Conservation (phyloP, 1,284 basidiomycete species). For the Anthracocystis walkeri region DNA sequence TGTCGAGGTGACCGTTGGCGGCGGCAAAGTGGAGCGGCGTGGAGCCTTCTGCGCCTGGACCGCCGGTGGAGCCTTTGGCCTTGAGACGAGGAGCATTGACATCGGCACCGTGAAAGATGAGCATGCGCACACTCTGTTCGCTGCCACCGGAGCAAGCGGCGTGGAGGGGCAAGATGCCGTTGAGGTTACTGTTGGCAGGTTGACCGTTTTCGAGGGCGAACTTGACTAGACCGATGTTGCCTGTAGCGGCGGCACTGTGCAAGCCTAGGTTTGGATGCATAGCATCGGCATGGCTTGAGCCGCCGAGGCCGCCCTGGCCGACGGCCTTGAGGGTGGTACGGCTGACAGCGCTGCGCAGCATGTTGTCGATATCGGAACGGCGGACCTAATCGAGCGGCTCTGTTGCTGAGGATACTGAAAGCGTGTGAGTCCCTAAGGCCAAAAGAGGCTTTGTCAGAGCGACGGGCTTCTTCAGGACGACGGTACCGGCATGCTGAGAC, state of each 20-base stretch:
- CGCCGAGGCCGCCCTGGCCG: constrained; percentile 37
- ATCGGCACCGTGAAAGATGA: constrained; percentile 64
- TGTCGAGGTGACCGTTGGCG: constrained; percentile 62
- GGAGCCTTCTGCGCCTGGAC: constrained; percentile 62
- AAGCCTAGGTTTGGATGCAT: constrained; percentile 60
- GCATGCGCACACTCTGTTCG: constrained; percentile 54
- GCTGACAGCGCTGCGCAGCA: constrained; percentile 48
- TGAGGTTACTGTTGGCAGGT: constrained; percentile 55
- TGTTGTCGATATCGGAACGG: constrained; percentile 6
- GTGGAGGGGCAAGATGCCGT: constrained; percentile 66
- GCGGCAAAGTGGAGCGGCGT: constrained; percentile 68
- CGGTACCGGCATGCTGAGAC: constrained; percentile 16
- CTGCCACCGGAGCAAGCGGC: constrained; percentile 63
- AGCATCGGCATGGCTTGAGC: constrained; percentile 23
- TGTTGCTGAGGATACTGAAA: not conserved
- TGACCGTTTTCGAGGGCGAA: constrained; percentile 67
- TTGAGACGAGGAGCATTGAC: constrained; percentile 55
- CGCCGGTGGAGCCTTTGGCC: constrained; percentile 31
- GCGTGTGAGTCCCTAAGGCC: not conserved
- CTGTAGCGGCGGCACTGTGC: constrained; percentile 61
- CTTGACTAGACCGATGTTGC: constrained; percentile 65
- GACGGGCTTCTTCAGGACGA: constrained; percentile 4
- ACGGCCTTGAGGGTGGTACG: constrained; percentile 48
- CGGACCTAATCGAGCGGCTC: too few species aligned
- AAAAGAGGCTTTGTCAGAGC: constrained; percentile 2